Percentiles rank a stretch among this genome's conserved stretches.
Evolutionary conservation across 2,329 filamentous ascomycete species (phyloP).

Genomic region (Botrytis porri): DNA sequence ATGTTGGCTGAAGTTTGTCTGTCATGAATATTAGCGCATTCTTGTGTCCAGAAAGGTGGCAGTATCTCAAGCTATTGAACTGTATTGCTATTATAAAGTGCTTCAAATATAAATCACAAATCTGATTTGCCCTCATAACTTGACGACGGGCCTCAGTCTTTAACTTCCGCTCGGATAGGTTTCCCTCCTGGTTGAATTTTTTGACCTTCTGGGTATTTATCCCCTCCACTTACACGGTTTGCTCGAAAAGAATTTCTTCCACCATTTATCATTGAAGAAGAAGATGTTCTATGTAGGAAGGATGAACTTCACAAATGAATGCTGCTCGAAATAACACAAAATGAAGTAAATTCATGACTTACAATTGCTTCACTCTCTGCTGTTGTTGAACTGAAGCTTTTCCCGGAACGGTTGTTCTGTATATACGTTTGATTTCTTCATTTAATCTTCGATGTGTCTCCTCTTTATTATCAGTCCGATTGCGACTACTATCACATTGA

Average conservation of each 20-base stretch:
- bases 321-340: background rate
- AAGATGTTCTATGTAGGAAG: background rate
- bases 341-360: slow-evolving; percentile 23
- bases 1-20: slow-evolving; percentile 37
- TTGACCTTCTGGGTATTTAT: background rate
- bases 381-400: slow-evolving; percentile 49
- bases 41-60: background rate
- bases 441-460: slow-evolving; percentile 32
- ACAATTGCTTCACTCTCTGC: slow-evolving; percentile 48
- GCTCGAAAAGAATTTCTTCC: background rate
- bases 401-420: slow-evolving; percentile 34
- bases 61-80: background rate
- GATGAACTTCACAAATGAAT: background rate
- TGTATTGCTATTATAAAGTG: background rate
- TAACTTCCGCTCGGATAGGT: background rate
- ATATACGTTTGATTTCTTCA: slow-evolving; percentile 34
- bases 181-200: background rate
- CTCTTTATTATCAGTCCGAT: slow-evolving; percentile 32
- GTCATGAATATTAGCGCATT: slow-evolving; percentile 19
- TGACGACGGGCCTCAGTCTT: background rate
- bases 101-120: background rate
- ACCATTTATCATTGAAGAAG: background rate
- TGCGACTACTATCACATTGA: slow-evolving; percentile 34
- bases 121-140: background rate
- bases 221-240: background rate